A percentile compares a stretch with the other conserved stretches of the same genome.
Conservation (phyloP, 129 eudicot species). For the Lactuca sativa region DNA sequence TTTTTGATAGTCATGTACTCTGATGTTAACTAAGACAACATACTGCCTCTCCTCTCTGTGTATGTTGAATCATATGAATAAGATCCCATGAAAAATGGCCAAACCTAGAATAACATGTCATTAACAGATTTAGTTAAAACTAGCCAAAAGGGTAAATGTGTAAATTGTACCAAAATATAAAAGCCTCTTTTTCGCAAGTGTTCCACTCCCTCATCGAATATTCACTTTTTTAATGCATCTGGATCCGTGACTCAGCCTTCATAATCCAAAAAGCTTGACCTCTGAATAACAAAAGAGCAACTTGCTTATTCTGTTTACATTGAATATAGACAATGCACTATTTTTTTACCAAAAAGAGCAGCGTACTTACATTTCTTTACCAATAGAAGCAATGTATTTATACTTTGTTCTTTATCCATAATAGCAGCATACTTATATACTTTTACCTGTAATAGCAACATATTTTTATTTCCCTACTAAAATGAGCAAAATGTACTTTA, state of each 20-base stretch:
- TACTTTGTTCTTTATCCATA: too few relatives aligned
- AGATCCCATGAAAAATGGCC: not conserved
- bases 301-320: too few relatives aligned
- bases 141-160: not conserved
- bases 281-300: constrained; percentile 42
- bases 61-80: constrained; percentile 73
- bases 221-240: constrained; percentile 66
- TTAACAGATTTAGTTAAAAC: too few relatives aligned
- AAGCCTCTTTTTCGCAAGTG: constrained; percentile 82
- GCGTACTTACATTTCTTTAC: too few relatives aligned
- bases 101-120: constrained; percentile 35
- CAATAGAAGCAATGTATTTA: too few relatives aligned
- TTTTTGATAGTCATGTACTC: constrained; percentile 80
- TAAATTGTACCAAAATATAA: constrained; percentile 9
- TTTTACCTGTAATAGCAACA: too few relatives aligned
- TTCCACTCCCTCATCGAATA: constrained; percentile 88
- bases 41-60: constrained; percentile 70
- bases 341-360: too few relatives aligned
- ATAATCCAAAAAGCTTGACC: constrained; percentile 71
- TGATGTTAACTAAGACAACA: constrained; percentile 50
- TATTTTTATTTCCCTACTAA: too few relatives aligned
- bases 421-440: too few relatives aligned
- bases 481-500: too few relatives aligned
- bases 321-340: too few relatives aligned
- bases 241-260: constrained; percentile 80